Conservation (phyloP, 2,329 filamentous ascomycete species). For the Cladophialophora bantiana region DNA sequence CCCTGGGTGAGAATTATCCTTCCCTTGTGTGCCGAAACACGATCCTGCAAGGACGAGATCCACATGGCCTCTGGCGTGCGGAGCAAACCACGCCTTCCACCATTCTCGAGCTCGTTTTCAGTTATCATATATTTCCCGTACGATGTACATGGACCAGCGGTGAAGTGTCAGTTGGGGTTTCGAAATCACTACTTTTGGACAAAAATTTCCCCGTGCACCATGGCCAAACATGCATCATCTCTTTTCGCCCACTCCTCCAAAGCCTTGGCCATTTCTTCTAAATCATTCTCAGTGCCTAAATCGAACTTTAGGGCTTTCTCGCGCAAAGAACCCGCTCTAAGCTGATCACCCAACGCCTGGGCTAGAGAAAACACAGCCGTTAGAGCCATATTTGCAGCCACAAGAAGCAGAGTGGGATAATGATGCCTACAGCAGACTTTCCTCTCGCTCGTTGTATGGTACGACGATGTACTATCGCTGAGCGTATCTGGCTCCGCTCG, state of each 20-base stretch:
- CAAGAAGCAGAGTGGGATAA: conserved; percentile 41
- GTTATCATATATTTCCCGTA: not conserved
- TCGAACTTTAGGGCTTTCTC: conserved; percentile 22
- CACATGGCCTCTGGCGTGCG: too few relatives aligned
- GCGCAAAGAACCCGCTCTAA: conserved; percentile 43
- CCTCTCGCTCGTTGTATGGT: conserved; percentile 41
- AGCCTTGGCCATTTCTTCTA: conserved; percentile 45
- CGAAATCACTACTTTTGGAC: conserved; percentile 48
- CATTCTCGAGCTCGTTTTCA: not conserved
- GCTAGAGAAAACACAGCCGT: conserved; percentile 22
- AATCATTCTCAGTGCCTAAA: conserved; percentile 44
- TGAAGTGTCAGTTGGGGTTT: conserved; percentile 9
- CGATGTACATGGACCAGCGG: not conserved
- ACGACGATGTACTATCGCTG: conserved; percentile 45
- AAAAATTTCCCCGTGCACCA: conserved; percentile 50
- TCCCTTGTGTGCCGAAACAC: too few relatives aligned
- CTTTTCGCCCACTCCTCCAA: conserved; percentile 47
- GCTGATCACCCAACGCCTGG: conserved; percentile 21
- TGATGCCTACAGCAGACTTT: conserved; percentile 43
- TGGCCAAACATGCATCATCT: conserved; percentile 50
- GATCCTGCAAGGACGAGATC: too few relatives aligned
- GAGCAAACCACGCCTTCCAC: too few relatives aligned
- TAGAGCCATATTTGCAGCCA: conserved; percentile 13
- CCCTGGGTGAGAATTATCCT: too few relatives aligned
- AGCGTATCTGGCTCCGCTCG: conserved; percentile 44